phyloP scores from a whole-genome alignment of 2,329 filamentous ascomycete species.

The Neofusicoccum sp. region DNA sequence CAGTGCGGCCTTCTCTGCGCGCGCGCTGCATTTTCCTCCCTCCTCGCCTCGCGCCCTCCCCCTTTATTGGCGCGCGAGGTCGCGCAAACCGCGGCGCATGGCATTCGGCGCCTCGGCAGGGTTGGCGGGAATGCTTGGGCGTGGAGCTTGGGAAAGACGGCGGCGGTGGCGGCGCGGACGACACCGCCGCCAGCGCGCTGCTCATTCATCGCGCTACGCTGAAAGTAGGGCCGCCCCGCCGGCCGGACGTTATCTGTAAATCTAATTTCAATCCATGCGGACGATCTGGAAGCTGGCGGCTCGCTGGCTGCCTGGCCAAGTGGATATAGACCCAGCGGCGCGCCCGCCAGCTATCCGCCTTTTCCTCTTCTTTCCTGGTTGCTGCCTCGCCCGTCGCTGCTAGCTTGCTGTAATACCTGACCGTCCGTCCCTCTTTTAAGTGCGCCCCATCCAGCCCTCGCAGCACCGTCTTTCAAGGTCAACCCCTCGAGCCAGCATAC shows the following conservation, averaged over 20 bases:
- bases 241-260: constrained; percentile 8
- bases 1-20: too few species aligned
- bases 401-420: neutral
- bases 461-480: neutral
- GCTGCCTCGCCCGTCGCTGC: neutral
- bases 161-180: neutral
- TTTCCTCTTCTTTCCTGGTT: neutral
- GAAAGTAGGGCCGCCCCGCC: neutral
- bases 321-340: neutral
- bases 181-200: neutral
- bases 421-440: neutral
- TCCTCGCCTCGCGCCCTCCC: neutral
- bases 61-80: neutral
- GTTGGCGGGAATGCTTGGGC: neutral
- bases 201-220: neutral
- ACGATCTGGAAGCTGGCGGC: constrained; percentile 8
- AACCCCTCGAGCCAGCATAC: neutral
- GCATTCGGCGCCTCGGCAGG: neutral
- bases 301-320: neutral
- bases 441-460: neutral
- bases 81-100: neutral
- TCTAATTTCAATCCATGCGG: constrained; percentile 13
- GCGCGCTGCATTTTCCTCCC: too few species aligned
- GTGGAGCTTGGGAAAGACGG: neutral
- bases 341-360: neutral